These are phyloP conservation scores for Chlorella sp. DNA, from an alignment of 139 green algal genomes.

Conservation along the genomic window DNA sequence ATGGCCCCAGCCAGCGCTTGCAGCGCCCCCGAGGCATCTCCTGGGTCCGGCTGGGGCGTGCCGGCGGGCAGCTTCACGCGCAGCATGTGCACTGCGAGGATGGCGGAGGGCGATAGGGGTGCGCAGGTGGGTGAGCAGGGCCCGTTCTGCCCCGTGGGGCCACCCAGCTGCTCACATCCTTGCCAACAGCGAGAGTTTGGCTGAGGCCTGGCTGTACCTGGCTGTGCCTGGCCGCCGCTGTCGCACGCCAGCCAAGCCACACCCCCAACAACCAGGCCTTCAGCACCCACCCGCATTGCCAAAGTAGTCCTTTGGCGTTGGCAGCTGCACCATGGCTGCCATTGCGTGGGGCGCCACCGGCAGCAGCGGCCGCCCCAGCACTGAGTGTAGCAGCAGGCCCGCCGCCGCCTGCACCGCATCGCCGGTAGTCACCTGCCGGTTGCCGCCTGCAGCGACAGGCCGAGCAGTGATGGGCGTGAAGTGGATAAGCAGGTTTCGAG, in stretches of 20 bases:
- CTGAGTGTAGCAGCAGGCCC: constrained; percentile 1
- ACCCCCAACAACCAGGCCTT: too few relatives aligned
- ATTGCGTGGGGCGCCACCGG: not conserved
- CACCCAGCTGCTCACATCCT: too few relatives aligned
- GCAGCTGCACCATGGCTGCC: not conserved
- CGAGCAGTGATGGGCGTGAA: too few relatives aligned
- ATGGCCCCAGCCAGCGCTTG: not conserved
- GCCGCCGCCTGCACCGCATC: constrained; percentile 17
- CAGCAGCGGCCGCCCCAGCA: not conserved
- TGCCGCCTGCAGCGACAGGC: not conserved
- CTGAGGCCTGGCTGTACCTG: too few relatives aligned
- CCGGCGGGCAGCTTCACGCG: not conserved
- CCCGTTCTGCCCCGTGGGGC: too few relatives aligned
- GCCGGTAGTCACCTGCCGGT: not conserved
- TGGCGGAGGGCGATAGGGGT: too few relatives aligned
- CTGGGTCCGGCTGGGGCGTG: not conserved
- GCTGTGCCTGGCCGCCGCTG: too few relatives aligned
- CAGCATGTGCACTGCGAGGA: not conserved
- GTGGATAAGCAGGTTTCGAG: too few relatives aligned
- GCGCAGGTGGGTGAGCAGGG: too few relatives aligned
- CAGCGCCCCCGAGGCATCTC: not conserved
- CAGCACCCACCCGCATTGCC: constrained; percentile 5
- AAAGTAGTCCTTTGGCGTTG: not conserved
- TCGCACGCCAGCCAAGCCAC: too few relatives aligned
- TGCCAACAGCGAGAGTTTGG: too few relatives aligned